Percentiles rank a stretch among this genome's conserved stretches.
Evolutionary conservation across 1,284 basidiomycete species (phyloP).

Genomic region (Agroathelia rolfsii): DNA sequence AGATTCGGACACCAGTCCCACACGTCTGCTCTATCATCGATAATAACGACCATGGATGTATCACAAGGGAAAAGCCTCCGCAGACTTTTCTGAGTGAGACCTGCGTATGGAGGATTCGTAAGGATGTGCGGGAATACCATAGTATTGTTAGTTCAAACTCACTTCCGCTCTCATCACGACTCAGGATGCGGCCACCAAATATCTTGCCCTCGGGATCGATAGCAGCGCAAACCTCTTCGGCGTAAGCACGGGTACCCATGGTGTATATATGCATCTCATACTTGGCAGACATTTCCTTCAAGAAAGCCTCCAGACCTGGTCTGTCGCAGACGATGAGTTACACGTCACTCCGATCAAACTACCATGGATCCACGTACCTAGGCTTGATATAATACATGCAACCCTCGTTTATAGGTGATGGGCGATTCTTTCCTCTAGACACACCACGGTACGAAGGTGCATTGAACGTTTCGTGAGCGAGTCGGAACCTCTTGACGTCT

Average conservation of each 20-base stretch:
- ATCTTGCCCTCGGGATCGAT: conserved; percentile 84
- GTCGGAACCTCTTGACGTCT: conserved; percentile 81
- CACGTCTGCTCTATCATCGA: conserved; percentile 95
- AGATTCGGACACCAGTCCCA: conserved; percentile 96
- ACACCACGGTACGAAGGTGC: conserved; percentile 24
- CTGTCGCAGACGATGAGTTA: conserved; percentile 31
- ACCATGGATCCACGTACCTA: conserved; percentile 63
- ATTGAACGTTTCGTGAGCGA: conserved; percentile 71
- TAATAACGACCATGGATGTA: conserved; percentile 98
- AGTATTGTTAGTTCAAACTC: no score
- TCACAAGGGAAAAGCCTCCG: conserved; percentile 91
- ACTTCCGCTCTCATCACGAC: conserved; percentile 94
- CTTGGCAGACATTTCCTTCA: conserved; percentile 60
- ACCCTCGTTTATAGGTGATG: conserved; percentile 58
- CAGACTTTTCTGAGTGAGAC: conserved; percentile 85
- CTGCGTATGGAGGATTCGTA: conserved; percentile 24
- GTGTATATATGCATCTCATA: conserved; percentile 99
- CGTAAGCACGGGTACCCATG: conserved; percentile 97
- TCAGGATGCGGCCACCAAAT: conserved; percentile 84
- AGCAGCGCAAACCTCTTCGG: conserved; percentile 87
- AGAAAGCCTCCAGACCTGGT: conserved; percentile 79
- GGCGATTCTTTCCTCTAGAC: conserved; percentile 50
- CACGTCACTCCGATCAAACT: conserved; percentile 3
- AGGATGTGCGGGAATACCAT: conserved; percentile 1
- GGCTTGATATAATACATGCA: conserved; percentile 98